Evolutionary conservation across 306 rosid genomes (phyloP), one percentile per base, ranked within the genome.

Genomic region (Trifolium repens): DNA sequence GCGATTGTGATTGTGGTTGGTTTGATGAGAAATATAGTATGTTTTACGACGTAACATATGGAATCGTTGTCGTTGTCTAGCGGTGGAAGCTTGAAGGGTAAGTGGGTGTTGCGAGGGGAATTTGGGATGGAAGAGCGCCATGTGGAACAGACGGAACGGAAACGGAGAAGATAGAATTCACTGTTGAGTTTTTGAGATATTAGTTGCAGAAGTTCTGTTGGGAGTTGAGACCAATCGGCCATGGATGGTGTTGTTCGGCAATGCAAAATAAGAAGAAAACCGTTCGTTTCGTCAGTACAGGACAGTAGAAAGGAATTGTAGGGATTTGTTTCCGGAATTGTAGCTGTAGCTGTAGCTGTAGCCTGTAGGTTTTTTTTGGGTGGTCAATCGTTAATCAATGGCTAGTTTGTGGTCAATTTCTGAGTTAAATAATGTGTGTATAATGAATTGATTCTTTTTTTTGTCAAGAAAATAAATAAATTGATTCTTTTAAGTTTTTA

Each of bases 11-110:
- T 30, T 30, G n/a, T 27, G 34, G 83, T 69, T 11, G 79, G 76
- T 16, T 4, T 8, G 17, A 80, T 34, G 59, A 80, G 76, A 44
- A 80, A 32, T n/a, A 80, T 46, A 67, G n/a, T 24, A 67, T 66
- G 80, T 19, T 59, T 15, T 35, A 71, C 35, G 47, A 80, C 76
- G 16, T 71, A 68, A 49, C 14, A 4, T 47, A 49, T 30, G 65
- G 12, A 26, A 9, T 4, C 15, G 4, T 2, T 9, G 59, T 44
- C 5, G 67, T 17, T 8, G 4, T 75, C 40, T 62, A 77, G 34
- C 0, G 11, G 47, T 26, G 34, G 53, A 47, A 49, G 54, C 7
- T 49, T 14, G 2, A 15, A 9, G 69, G 68, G 3, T 19, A 26
- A 19, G 4, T 35, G 50, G 8, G 14, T 8, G 9, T 16, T 42